phyloP scores from a whole-genome alignment of 352 stramenopile genomes.

The Globisporangium acanthophoron region DNA sequence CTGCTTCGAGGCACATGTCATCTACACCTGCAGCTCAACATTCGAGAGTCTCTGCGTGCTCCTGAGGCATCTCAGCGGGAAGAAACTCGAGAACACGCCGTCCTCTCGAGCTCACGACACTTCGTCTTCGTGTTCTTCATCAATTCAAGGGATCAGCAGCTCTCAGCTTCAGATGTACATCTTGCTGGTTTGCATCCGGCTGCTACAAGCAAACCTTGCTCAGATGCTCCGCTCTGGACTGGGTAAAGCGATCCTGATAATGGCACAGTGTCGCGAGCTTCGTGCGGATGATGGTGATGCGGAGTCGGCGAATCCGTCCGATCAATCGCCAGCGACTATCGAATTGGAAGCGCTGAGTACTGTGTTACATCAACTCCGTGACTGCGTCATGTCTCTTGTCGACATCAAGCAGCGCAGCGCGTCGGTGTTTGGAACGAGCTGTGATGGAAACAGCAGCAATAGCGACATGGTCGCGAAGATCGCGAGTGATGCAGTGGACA shows the following conservation, averaged over 20 bases:
- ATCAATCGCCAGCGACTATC: not conserved
- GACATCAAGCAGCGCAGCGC: slow-evolving; percentile 20
- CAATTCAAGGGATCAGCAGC: not conserved
- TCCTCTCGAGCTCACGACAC: not conserved
- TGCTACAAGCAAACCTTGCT: slow-evolving; percentile 73
- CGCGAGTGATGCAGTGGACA: slow-evolving; percentile 38
- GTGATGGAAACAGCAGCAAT: not conserved
- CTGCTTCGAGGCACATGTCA: slow-evolving; percentile 31
- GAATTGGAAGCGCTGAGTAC: slow-evolving; percentile 7
- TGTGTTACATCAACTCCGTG: slow-evolving; percentile 15
- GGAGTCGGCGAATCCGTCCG: not conserved
- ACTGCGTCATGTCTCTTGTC: slow-evolving; percentile 24
- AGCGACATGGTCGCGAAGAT: slow-evolving; percentile 19
- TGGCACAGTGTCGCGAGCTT: not conserved
- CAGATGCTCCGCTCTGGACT: slow-evolving; percentile 60
- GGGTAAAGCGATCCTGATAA: slow-evolving; percentile 27
- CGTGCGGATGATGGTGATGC: not conserved
- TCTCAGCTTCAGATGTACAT: slow-evolving; percentile 53
- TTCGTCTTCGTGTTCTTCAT: slow-evolving; percentile 1
- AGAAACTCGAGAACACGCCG: slow-evolving; percentile 21
- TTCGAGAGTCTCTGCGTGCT: slow-evolving; percentile 35
- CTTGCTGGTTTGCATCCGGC: slow-evolving; percentile 52
- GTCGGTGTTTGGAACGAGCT: slow-evolving; percentile 3
- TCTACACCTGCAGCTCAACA: slow-evolving; percentile 41
- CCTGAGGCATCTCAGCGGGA: slow-evolving; percentile 33